Base-by-base conservation (phyloP, 176 grass and related monocot species). In the Ananas comosus region DNA sequence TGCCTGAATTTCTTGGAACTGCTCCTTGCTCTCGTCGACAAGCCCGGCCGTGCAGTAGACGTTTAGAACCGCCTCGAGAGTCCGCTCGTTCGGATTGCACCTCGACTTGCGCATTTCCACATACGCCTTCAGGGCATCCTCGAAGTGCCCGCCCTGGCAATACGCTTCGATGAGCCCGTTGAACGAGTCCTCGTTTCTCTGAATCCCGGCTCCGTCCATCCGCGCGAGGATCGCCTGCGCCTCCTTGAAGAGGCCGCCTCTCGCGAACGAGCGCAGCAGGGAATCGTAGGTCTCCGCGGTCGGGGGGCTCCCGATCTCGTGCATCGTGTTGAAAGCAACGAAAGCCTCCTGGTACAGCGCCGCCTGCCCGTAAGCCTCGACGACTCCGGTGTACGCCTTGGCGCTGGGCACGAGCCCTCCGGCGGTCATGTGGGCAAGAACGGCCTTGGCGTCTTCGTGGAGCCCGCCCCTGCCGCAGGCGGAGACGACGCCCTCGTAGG, bases 291-390 rank as follows among this genome's bases (percentile, higher is more conserved):
- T 90, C 64, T 92, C 93, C 42, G 85, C 59, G 10, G 84, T 80
- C 12, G 93, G 89, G 23, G 78, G 76, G 86, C 86, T 97, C 71
- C 85, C 89, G 2, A 90, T 85, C 79, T 92, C 93, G 75, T 91
- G 87, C 93, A 90, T 92, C 70, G 85, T 90, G 74, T 96, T 96
- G 81, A 92, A 96, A 80, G 93, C 86, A 42, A 96, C 93, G 56
- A 92, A 90, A 17, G 93, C 89, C 83, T 97, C 93, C 93, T 97
- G 71, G 9, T 17, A 59, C 17, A 24, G n/a, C 16, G 88, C 82
- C 2, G 90, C 88, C 21, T 92, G 86, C 16, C 93, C 89, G 27
- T 87, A 83, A 13, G 93, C 93, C 50, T 97, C 89, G n/a, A 97
- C 85, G 21, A 92, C 80, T 67, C 93, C 93, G 56, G 86, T 92